These are phyloP conservation scores for Geoglossum glabrum DNA, from an alignment of 495 filamentous ascomycete species.

Conservation along the genomic window DNA sequence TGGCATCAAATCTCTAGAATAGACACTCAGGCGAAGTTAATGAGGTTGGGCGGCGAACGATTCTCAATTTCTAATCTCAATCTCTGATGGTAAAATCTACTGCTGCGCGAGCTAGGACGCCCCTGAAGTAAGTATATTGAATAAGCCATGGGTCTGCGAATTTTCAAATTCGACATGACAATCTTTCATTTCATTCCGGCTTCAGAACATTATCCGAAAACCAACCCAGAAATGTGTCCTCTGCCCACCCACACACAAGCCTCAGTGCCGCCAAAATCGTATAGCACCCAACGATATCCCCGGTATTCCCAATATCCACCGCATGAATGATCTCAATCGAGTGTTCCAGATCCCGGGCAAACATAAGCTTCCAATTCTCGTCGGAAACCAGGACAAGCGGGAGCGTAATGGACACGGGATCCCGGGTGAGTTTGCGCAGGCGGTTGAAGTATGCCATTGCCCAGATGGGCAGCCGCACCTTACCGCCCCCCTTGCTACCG, in stretches of 20 bases:
- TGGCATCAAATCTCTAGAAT: too few relatives aligned
- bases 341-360: slow-evolving; percentile 7
- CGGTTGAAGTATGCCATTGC: slow-evolving; percentile 11
- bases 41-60: too few relatives aligned
- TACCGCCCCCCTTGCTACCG: slow-evolving; percentile 6
- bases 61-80: too few relatives aligned
- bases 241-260: slow-evolving; percentile 4
- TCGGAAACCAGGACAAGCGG: slow-evolving; percentile 9
- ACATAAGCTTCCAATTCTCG: slow-evolving; percentile 8
- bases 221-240: slow-evolving; percentile 5
- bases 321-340: slow-evolving; percentile 11
- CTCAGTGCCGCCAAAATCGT: slow-evolving; percentile 8
- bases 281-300: slow-evolving; percentile 10
- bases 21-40: too few relatives aligned
- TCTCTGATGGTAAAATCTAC: too few relatives aligned
- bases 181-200: slow-evolving; percentile 6
- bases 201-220: slow-evolving; percentile 5
- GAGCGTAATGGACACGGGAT: slow-evolving; percentile 8
- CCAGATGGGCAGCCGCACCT: slow-evolving; percentile 10
- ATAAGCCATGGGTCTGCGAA: too few relatives aligned
- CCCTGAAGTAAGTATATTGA: too few relatives aligned
- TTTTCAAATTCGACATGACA: too few relatives aligned
- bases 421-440: slow-evolving; percentile 7
- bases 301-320: slow-evolving; percentile 9
- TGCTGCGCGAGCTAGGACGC: too few relatives aligned